phyloP scores from a whole-genome alignment of 1,284 basidiomycete genomes.

The Phellopilus nigrolimitatus region DNA sequence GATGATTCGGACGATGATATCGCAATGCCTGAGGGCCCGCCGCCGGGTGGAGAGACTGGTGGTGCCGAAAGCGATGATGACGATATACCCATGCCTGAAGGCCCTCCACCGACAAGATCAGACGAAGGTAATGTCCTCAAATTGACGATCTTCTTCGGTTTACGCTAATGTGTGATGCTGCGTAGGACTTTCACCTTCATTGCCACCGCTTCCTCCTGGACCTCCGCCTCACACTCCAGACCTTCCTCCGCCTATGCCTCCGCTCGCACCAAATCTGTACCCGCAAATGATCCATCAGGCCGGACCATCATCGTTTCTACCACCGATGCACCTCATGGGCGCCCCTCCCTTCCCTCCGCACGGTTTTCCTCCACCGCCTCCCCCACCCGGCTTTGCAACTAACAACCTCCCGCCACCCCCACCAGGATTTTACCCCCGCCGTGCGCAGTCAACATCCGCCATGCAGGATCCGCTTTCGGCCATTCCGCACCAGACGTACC shows the following conservation, averaged over 20 bases:
- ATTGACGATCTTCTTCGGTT: too few relatives aligned
- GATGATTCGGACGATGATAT: slow-evolving; percentile 65
- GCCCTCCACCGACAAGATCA: slow-evolving; percentile 54
- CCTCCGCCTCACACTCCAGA: slow-evolving; percentile 27
- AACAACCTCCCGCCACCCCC: slow-evolving; percentile 29
- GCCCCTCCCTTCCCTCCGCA: slow-evolving; percentile 19
- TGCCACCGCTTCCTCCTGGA: slow-evolving; percentile 29
- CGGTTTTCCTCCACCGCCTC: slow-evolving; percentile 23
- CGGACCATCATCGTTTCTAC: slow-evolving; percentile 25
- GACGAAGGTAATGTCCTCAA: slow-evolving; percentile 1
- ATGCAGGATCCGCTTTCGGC: slow-evolving; percentile 22
- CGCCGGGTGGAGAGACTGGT: slow-evolving; percentile 38
- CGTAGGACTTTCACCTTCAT: slow-evolving; percentile 20
- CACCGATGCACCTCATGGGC: slow-evolving; percentile 9
- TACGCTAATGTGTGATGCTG: slow-evolving; percentile 21
- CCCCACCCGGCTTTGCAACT: slow-evolving; percentile 20
- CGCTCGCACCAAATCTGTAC: slow-evolving; percentile 21
- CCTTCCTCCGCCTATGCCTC: slow-evolving; percentile 17
- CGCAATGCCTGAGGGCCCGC: slow-evolving; percentile 79
- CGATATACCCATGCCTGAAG: slow-evolving; percentile 84
- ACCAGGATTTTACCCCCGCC: slow-evolving; percentile 28
- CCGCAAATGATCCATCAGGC: slow-evolving; percentile 19
- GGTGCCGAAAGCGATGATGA: slow-evolving; percentile 35
- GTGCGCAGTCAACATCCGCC: slow-evolving; percentile 20
- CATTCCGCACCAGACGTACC: slow-evolving; percentile 22